phyloP scores from a whole-genome alignment of 352 stramenopile species.

The Globisporangium heterothallicum region DNA sequence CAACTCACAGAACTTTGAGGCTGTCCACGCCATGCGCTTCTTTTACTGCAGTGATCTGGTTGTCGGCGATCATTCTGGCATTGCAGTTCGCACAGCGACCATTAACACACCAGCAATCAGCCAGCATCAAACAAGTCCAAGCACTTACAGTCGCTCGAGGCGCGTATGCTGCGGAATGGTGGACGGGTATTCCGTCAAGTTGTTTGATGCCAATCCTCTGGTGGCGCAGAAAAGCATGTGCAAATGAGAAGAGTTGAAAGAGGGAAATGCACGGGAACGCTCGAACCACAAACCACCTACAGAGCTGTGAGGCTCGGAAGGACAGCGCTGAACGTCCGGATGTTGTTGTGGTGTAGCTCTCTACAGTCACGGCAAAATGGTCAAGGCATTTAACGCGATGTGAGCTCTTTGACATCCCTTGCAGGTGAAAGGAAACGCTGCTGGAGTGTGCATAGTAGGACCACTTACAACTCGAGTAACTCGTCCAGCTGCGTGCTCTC shows the following conservation, averaged over 20 bases:
- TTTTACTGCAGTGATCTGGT: not conserved
- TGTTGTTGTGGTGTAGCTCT: not conserved
- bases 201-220: not conserved
- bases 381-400: not conserved
- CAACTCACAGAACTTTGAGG: not conserved
- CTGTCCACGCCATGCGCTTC: not conserved
- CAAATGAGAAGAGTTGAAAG: not conserved
- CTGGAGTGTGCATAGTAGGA: no score
- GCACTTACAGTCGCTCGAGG: not conserved
- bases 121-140: not conserved
- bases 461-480: no score
- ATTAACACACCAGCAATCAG: not conserved
- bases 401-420: no score
- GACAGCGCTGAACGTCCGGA: not conserved
- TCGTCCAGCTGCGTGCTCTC: no score
- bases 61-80: conserved; percentile 6
- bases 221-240: not conserved
- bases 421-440: no score
- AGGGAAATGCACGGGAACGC: no score
- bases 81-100: not conserved
- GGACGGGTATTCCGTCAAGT: not conserved
- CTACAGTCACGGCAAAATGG: not conserved
- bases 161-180: not conserved
- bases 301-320: not conserved
- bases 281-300: not conserved